Evolutionary conservation across 768 basidiomycete genomes (phyloP).

Genomic region (Solioccasus polychromus): DNA sequence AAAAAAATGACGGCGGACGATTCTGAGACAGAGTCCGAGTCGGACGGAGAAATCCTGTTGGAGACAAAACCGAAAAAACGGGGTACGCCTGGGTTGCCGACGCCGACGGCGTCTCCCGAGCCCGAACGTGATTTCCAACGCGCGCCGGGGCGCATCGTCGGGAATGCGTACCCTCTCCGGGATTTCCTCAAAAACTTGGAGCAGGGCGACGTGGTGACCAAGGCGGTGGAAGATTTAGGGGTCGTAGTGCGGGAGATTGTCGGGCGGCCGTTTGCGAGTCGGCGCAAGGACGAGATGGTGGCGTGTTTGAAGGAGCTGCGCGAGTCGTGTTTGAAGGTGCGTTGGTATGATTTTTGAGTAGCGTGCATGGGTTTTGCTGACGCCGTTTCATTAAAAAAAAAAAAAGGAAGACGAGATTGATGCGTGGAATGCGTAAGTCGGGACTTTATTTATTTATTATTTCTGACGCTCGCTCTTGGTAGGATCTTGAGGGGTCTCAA

Average conservation of each 20-base stretch:
- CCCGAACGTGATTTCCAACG: conserved; percentile 47
- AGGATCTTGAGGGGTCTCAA: conserved; percentile 67
- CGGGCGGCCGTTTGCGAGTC: conserved; percentile 63
- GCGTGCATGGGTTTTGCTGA: too few species aligned
- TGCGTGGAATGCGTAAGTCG: conserved; percentile 69
- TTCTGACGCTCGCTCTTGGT: not conserved
- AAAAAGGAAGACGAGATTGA: conserved; percentile 78
- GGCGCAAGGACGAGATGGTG: conserved; percentile 66
- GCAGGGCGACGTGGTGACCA: conserved; percentile 76
- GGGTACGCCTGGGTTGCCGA: conserved; percentile 38
- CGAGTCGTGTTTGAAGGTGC: conserved; percentile 61
- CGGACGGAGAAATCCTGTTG: conserved; percentile 32
- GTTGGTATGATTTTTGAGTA: too few species aligned
- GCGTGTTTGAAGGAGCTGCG: conserved; percentile 71
- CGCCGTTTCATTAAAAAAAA: not conserved
- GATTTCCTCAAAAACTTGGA: conserved; percentile 75
- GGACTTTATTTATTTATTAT: not conserved
- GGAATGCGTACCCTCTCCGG: conserved; percentile 64
- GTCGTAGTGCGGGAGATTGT: conserved; percentile 70
- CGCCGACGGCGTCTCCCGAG: conserved; percentile 52
- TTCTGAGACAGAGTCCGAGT: conserved; percentile 57
- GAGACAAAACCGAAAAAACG: conserved; percentile 11
- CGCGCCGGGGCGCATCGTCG: conserved; percentile 72
- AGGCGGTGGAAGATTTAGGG: conserved; percentile 80
- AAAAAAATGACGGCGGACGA: conserved; percentile 28